Evolutionary conservation across 2,329 filamentous ascomycete species (phyloP), one percentile per base, ranked within the genome.

Genomic region (Aspergillus sp.): DNA sequence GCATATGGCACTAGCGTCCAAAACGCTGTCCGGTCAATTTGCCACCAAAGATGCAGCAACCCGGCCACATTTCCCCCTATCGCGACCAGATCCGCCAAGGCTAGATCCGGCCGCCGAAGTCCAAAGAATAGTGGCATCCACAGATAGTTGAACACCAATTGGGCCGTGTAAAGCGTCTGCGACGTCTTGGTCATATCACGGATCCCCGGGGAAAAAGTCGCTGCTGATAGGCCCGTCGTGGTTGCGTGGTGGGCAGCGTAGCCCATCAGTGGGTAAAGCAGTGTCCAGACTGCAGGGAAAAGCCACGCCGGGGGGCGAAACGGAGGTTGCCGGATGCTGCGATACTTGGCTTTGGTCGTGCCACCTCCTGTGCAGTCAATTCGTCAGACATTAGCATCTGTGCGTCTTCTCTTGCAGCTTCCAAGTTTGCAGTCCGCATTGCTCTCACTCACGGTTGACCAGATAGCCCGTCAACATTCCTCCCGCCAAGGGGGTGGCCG

Each of bases 81-180:
- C 0, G 83, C 77, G 23, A 87, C 70, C 44, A 95, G 84, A 64
- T 96, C 88, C 23, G 78, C 77, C 5, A 88, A 82, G 3, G 90
- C 90, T 61, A 82, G 80, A 45, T 85, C 76, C 1, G 90, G 89
- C 13, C 81, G 80, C 54, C 84, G 83, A 44, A 85, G 63, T n/a
- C 80, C 78, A 64, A 95, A 96, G 78, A 96, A 96, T 9, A 96
- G 78, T 10, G 91, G 91, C 80, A 90, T 96, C 88, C 88, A 97
- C 46, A 85, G 68, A 25, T 95, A 74, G 66, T 96, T 96, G 45
- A 96, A 76, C 9, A 79, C 86, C 5, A 96, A 82, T 70, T 96
- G 90, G 50, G 90, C 75, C 2, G 86, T 87, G 74, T 95, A 96
- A 25, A 96, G 77, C 0, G 85, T 88, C 49, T 88, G 84, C 56